Evolutionary conservation across 2,329 filamentous ascomycete species (phyloP).

Genomic region (Diaporthe longicolla): DNA sequence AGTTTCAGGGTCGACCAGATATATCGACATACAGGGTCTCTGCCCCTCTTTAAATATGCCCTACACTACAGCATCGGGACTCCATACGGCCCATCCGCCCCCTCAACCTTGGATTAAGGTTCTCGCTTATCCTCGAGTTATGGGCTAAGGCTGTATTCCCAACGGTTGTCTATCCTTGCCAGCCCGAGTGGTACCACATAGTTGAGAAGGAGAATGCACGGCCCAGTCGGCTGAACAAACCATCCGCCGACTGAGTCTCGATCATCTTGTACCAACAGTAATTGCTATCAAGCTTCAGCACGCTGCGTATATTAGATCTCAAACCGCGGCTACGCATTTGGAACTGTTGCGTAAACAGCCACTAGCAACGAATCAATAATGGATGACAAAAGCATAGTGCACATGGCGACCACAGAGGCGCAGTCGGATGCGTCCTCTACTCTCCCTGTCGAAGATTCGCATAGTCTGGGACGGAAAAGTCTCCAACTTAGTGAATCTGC

Average conservation of each 20-base stretch:
- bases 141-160: not conserved
- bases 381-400: not conserved
- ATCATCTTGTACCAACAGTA: too few species aligned
- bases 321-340: not conserved
- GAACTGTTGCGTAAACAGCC: not conserved
- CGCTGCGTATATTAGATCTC: not conserved
- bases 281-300: not conserved
- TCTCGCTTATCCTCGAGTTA: not conserved
- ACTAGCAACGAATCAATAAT: not conserved
- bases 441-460: not conserved
- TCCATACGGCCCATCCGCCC: not conserved
- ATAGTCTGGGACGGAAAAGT: not conserved
- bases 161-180: too few species aligned
- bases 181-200: not conserved
- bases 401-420: not conserved
- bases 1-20: slow-evolving; percentile 12
- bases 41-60: not conserved
- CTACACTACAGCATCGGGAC: not conserved
- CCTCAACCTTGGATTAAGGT: slow-evolving; percentile 1
- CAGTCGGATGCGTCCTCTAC: not conserved
- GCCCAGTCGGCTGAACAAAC: not conserved
- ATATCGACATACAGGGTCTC: not conserved
- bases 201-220: not conserved
- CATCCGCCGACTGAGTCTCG: not conserved
- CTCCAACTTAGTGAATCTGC: not conserved